These are phyloP conservation scores for Candida silvatica DNA, from an alignment of 805 yeast genomes.

Conservation along the genomic window DNA sequence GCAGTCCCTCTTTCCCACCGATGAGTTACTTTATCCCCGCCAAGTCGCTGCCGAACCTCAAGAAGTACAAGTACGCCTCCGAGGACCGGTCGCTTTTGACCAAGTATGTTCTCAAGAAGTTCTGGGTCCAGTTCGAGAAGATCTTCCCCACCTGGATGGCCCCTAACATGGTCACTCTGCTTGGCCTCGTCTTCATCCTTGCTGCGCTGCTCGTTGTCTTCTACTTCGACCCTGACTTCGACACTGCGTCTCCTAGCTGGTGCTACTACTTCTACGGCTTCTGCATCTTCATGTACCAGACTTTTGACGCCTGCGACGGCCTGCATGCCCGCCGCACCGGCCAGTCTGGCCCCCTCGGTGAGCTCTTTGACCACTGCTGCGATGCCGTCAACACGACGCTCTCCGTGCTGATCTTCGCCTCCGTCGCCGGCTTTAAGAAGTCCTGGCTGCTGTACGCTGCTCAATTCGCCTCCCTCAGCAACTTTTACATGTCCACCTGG, in stretches of 20 bases:
- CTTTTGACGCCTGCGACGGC: constrained; percentile 96
- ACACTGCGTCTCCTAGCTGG: constrained; percentile 63
- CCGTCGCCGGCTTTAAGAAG: constrained; percentile 72
- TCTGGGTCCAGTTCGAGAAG: constrained; percentile 67
- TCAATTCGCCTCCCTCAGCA: constrained; percentile 67
- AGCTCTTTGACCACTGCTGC: constrained; percentile 83
- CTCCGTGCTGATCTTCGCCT: constrained; percentile 63
- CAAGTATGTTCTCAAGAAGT: constrained; percentile 67
- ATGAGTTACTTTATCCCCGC: constrained; percentile 44
- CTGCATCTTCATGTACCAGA: constrained; percentile 84
- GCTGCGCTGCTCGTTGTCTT: constrained; percentile 56
- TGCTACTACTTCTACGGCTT: constrained; percentile 68
- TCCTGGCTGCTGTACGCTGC: constrained; percentile 51
- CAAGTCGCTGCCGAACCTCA: constrained; percentile 33
- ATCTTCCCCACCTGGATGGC: constrained; percentile 85
- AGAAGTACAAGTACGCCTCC: constrained; percentile 52
- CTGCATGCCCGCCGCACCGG: constrained; percentile 92
- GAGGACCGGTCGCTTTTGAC: constrained; percentile 80
- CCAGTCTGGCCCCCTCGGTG: constrained; percentile 93
- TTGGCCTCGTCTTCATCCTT: constrained; percentile 68
- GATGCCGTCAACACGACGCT: constrained; percentile 65
- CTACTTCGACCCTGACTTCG: constrained; percentile 63
- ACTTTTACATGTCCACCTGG: constrained; percentile 90
- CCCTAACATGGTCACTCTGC: constrained; percentile 81
- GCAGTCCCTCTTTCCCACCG: constrained; percentile 3